Base-by-base conservation (phyloP, 495 filamentous ascomycete species). In the Margaritispora aquatica region DNA sequence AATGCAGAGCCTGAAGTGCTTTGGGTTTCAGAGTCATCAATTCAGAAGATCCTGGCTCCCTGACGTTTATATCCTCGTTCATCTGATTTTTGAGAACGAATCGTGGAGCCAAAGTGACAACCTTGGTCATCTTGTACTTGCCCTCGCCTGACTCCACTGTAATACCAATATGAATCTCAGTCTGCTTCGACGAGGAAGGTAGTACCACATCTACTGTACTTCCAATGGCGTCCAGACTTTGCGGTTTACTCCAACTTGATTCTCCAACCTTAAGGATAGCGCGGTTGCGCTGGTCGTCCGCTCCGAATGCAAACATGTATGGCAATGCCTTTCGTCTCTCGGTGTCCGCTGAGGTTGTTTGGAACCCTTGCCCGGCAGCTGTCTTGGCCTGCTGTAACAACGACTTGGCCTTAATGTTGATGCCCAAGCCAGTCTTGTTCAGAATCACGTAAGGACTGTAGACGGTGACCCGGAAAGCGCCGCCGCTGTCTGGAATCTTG, bases 211-310 rank as follows among this genome's bases (percentile, higher is more conserved):
- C 90, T 26, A 88, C 84, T 4, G 86, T 89, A 69, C 92, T 96
- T 48, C 94, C 94, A 58, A 98, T 93, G n/a, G 94, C 94, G 67
- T 98, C 94, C 66, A 98, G 94, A 80, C 89, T 96, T 71, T 97
- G 93, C 1, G 95, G 92, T 70, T 89, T 96, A 73, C 93, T 96
- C 95, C 94, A 97, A 23, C 82, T 79, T 5, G 94, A 96, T 38
- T 96, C 88, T 26, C 87, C 89, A 48, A 96, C 81, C 73, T 87
- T 96, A 49, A 98, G 68, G 21, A 92, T 77, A 17, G 89, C 92
- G 47, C 94, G 87, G 69, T 97, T 97, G 62, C 87, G 87, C 61
- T 86, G 85, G 62, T 97, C 94, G 63, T 96, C 88, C 24, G 77
- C 87, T 17, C 80, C 80, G 69, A 88, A 97, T 8, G 95, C 95